Evolutionary conservation across 2,329 filamentous ascomycete genomes (phyloP), one percentile per base, ranked within the genome.

Genomic region (Mycosphaerella sp.): DNA sequence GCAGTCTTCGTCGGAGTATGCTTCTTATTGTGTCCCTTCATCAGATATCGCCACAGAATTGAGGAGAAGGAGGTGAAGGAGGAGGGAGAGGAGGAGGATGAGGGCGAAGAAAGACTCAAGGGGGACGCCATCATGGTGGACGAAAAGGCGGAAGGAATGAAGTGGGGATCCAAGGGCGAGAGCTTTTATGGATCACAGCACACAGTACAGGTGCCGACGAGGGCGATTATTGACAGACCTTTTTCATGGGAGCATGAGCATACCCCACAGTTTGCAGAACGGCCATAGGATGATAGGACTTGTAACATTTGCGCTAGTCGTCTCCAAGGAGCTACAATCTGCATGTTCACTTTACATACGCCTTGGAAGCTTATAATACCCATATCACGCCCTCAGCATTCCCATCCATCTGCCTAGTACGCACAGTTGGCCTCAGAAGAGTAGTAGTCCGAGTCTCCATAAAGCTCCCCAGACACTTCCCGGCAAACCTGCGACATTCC

Each of bases 1-100:
- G 43, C 51, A 4, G 44, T 51, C 8, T 34, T 55, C n/a, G 44
- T 59, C n/a, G 55, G 27, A 2, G 3, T 52, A 16, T 58, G 55
- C 21, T 30, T 56, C 16, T 10, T 55, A 10, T 40, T 54, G 16
- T 57, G 55, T 36, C n/a, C 44, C 8, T 39, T 57, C 28, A 48
- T 57, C 28, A 48, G 44, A 36, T 47, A 56, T 40, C 8, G n/a
- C 6, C 37, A 18, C 6, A 3, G 37, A 17, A 18, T 12, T 6
- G 16, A 40, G 16, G 16, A 40, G 37, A 17, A n/a, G 45, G 30
- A 30, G n/a, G n/a, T n/a, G n/a, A n/a, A n/a, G n/a, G n/a, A n/a
- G n/a, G n/a, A n/a, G n/a, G n/a, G n/a, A n/a, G n/a, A n/a, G n/a
- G n/a, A n/a, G n/a, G n/a, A n/a, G n/a, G n/a, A n/a, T n/a, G n/a